Percentiles rank a stretch among this genome's conserved stretches.
Evolutionary conservation across 345 rosid genomes (phyloP).

Genomic region (Melastoma malabathricum): DNA sequence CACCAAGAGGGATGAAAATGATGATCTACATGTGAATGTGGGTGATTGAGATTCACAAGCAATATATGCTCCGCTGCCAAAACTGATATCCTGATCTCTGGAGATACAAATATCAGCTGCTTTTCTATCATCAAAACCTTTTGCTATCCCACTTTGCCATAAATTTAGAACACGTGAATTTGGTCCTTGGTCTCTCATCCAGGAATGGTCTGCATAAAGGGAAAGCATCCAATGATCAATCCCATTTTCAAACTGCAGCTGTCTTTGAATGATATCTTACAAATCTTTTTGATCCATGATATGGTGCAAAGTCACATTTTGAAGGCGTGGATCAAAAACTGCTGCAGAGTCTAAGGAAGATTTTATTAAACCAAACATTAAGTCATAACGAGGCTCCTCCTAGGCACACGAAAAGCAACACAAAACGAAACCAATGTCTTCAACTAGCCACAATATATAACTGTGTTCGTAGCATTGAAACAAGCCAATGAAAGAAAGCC

Average conservation of each 20-base stretch:
- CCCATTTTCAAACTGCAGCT: neutral
- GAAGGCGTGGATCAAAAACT: too few species aligned
- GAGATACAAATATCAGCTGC: conserved; percentile 28
- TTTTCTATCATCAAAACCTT: conserved; percentile 25
- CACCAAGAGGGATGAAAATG: conserved; percentile 41
- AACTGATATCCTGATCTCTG: conserved; percentile 49
- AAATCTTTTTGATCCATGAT: too few species aligned
- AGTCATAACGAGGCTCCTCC: too few species aligned
- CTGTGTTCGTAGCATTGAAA: too few species aligned
- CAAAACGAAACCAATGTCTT: too few species aligned
- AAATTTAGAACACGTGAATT: conserved; percentile 19
- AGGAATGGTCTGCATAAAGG: conserved; percentile 37
- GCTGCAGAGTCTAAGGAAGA: too few species aligned
- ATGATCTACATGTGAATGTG: conserved; percentile 27
- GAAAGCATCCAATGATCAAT: conserved; percentile 7
- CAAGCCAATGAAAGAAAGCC: too few species aligned
- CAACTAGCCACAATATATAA: too few species aligned
- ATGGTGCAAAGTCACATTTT: too few species aligned
- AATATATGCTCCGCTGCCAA: conserved; percentile 20
- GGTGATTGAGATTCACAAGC: conserved; percentile 16
- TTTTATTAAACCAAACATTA: too few species aligned
- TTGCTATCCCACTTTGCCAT: conserved; percentile 17
- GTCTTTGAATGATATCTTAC: too few species aligned
- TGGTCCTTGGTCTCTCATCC: conserved; percentile 45
- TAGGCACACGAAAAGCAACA: too few species aligned